Evolutionary conservation across 2,329 filamentous ascomycete genomes (phyloP).

Genomic region (Alternaria viburni): DNA sequence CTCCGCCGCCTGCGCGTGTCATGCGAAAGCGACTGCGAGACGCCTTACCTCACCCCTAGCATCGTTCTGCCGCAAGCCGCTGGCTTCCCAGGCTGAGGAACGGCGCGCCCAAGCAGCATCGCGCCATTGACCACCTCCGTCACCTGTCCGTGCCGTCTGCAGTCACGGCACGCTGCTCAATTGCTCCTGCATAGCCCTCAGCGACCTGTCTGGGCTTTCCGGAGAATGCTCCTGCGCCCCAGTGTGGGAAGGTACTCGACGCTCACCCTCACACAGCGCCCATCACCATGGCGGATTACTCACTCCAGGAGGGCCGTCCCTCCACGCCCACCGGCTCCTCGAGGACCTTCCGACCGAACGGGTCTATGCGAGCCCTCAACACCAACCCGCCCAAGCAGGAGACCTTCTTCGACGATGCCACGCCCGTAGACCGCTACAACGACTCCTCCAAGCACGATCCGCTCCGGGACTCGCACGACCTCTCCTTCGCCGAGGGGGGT

Average conservation of each 20-base stretch:
- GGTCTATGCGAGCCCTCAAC: constrained; percentile 39
- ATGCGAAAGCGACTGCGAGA: constrained; percentile 29
- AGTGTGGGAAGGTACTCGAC: constrained; percentile 22
- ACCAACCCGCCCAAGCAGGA: constrained; percentile 36
- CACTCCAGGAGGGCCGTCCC: constrained; percentile 30
- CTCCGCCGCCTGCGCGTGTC: constrained; percentile 25
- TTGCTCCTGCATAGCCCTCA: constrained; percentile 15
- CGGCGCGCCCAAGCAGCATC: constrained; percentile 9
- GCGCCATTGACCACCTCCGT: constrained; percentile 13
- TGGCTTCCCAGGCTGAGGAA: not conserved
- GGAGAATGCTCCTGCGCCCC: constrained; percentile 39
- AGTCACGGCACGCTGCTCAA: constrained; percentile 14
- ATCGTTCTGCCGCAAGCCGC: constrained; percentile 2
- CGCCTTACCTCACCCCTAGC: constrained; percentile 15
- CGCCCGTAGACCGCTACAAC: constrained; percentile 38
- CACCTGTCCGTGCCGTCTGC: constrained; percentile 15
- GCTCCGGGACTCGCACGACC: constrained; percentile 75
- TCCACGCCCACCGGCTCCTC: constrained; percentile 40
- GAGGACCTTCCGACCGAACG: constrained; percentile 28
- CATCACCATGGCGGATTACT: constrained; percentile 33
- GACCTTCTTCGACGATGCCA: constrained; percentile 47
- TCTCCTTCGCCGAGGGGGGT: constrained; percentile 79
- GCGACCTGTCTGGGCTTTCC: constrained; percentile 17
- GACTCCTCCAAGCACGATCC: constrained; percentile 24
- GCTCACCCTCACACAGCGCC: constrained; percentile 13